Evolutionary conservation across 2,329 filamentous ascomycete genomes (phyloP).

Genomic region (Ilyonectria robusta): DNA sequence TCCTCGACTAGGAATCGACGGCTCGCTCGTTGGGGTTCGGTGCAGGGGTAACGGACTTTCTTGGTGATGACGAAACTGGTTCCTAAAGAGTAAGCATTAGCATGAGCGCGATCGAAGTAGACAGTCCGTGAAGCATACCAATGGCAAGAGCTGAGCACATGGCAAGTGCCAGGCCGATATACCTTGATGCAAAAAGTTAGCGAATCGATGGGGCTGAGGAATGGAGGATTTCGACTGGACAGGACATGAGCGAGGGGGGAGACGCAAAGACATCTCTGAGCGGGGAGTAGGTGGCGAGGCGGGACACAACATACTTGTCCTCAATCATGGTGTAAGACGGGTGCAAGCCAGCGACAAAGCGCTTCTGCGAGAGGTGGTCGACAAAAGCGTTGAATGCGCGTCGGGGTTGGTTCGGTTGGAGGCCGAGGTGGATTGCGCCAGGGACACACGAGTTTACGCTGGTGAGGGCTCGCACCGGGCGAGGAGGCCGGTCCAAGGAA

Average conservation of each 20-base stretch:
- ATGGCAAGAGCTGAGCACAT: slow-evolving; percentile 83
- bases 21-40: slow-evolving; percentile 6
- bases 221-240: slow-evolving; percentile 13
- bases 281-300: slow-evolving; percentile 4
- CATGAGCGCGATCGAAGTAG: slow-evolving; percentile 14
- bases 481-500: slow-evolving; percentile 34
- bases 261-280: slow-evolving; percentile 17
- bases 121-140: slow-evolving; percentile 64
- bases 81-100: slow-evolving; percentile 65
- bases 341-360: slow-evolving; percentile 37
- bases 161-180: slow-evolving; percentile 82
- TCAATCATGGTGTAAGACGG: slow-evolving; percentile 52
- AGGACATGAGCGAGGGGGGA: slow-evolving; percentile 15
- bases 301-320: slow-evolving; percentile 54
- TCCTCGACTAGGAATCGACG: background rate
- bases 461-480: slow-evolving; percentile 46
- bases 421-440: slow-evolving; percentile 30
- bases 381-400: slow-evolving; percentile 30
- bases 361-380: slow-evolving; percentile 22
- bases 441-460: slow-evolving; percentile 27
- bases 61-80: slow-evolving; percentile 99
- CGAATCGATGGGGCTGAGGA: slow-evolving; percentile 15
- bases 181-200: slow-evolving; percentile 64
- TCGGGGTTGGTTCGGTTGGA: slow-evolving; percentile 17
- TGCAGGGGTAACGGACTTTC: slow-evolving; percentile 73